These are phyloP conservation scores for Termitomyces sp. DNA, from an alignment of 768 basidiomycete genomes.

Conservation along the genomic window DNA sequence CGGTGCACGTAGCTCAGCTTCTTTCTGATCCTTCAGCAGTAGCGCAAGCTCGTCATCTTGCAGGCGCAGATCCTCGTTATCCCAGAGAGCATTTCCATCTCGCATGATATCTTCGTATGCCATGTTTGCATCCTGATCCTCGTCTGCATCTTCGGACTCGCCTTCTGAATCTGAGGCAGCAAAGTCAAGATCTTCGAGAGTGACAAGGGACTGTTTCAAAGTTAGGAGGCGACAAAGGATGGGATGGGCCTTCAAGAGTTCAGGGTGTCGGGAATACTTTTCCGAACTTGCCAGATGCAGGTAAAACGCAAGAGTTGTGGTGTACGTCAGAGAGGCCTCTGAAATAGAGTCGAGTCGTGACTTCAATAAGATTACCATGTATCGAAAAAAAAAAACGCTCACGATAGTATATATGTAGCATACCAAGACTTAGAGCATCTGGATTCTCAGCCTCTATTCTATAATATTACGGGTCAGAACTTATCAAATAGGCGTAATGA, in stretches of 20 bases:
- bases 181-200: slow-evolving; percentile 84
- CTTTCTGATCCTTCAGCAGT: slow-evolving; percentile 42
- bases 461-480: slow-evolving; percentile 3
- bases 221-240: slow-evolving; percentile 72
- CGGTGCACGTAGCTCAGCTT: slow-evolving; percentile 9
- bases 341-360: not conserved
- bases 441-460: slow-evolving; percentile 46
- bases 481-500: not conserved
- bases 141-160: slow-evolving; percentile 37
- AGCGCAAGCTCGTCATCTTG: slow-evolving; percentile 47
- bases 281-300: slow-evolving; percentile 74
- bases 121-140: slow-evolving; percentile 28
- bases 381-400: slow-evolving; percentile 26
- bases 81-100: slow-evolving; percentile 40
- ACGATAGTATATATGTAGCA: slow-evolving; percentile 89
- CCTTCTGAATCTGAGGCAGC: slow-evolving; percentile 36
- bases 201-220: slow-evolving; percentile 76
- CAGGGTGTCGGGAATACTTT: slow-evolving; percentile 56
- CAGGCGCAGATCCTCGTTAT: slow-evolving; percentile 25
- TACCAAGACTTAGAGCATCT: slow-evolving; percentile 55
- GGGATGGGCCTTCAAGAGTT: slow-evolving; percentile 62
- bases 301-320: slow-evolving; percentile 89
- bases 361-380: not conserved
- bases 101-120: slow-evolving; percentile 28
- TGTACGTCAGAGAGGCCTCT: slow-evolving; percentile 90